phyloP scores from a whole-genome alignment of 306 rosid genomes.

The Quercus parvula region DNA sequence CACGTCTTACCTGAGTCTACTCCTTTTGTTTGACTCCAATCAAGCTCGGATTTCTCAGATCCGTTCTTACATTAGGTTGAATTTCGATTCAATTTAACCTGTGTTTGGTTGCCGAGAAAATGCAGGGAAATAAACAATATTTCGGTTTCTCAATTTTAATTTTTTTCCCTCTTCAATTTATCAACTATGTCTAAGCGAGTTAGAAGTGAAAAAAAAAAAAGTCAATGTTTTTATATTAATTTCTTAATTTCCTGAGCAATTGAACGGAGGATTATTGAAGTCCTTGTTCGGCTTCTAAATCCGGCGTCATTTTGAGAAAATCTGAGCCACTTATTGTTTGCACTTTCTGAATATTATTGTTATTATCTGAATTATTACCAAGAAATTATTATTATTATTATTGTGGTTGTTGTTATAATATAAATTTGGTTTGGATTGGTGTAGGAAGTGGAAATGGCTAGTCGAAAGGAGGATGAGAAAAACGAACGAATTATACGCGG shows the following conservation, averaged over 20 bases:
- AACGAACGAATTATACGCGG: constrained; percentile 87
- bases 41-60: constrained; percentile 34
- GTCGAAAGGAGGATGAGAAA: constrained; percentile 82
- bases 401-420: constrained; percentile 5
- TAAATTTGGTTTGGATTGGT: constrained; percentile 27
- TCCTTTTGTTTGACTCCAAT: constrained; percentile 13
- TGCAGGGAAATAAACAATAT: constrained; percentile 12
- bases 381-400: not conserved
- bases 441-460: constrained; percentile 61
- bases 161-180: not conserved
- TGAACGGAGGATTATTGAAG: not conserved
- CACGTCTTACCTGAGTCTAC: constrained; percentile 1
- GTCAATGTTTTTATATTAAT: not conserved
- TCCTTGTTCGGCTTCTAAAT: not conserved
- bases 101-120: constrained; percentile 15
- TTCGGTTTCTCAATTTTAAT: not conserved
- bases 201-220: not conserved
- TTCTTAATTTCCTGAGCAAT: not conserved
- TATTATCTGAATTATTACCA: too few relatives aligned
- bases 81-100: not conserved
- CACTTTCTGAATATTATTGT: not conserved
- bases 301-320: not conserved
- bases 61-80: constrained; percentile 21
- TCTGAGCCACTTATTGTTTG: not conserved
- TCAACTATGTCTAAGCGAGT: not conserved